Conservation (phyloP, 352 stramenopile genomes). For the Thraustochytrium striatum region DNA sequence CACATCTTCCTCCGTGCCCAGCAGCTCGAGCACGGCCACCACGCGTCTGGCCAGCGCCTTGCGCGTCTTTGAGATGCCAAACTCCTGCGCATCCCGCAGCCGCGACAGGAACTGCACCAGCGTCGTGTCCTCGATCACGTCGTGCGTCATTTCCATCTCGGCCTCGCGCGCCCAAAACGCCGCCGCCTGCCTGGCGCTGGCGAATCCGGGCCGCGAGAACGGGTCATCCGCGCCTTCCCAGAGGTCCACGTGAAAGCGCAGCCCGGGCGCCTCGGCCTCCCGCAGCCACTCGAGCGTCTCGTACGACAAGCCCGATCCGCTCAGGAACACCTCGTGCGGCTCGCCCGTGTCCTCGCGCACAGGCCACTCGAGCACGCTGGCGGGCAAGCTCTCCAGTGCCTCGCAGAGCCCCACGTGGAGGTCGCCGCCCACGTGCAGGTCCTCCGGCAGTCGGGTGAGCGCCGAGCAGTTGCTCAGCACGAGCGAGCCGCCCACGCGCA, state of each 20-base stretch:
- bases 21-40: slow-evolving; percentile 24
- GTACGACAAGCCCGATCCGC: background rate
- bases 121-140: background rate
- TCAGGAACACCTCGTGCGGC: slow-evolving; percentile 19
- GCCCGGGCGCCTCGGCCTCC: background rate
- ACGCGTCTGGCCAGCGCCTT: slow-evolving; percentile 2
- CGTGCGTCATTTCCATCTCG: too few relatives aligned
- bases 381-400: background rate
- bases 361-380: background rate
- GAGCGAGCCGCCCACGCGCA: slow-evolving; percentile 12
- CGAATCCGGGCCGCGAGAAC: background rate
- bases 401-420: slow-evolving; percentile 18
- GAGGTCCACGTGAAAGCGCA: slow-evolving; percentile 33
- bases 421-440: slow-evolving; percentile 19
- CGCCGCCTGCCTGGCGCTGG: background rate
- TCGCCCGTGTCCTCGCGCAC: slow-evolving; percentile 1
- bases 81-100: slow-evolving; percentile 26
- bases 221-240: too few relatives aligned
- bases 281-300: slow-evolving; percentile 26
- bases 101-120: slow-evolving; percentile 23
- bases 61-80: background rate
- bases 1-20: background rate
- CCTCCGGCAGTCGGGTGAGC: background rate
- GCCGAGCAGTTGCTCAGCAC: too few relatives aligned
- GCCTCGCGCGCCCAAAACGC: too few relatives aligned